Percentiles rank a stretch among this genome's conserved stretches.
Conservation (phyloP, 768 basidiomycete genomes). For the Candolleomyces eurysporus region DNA sequence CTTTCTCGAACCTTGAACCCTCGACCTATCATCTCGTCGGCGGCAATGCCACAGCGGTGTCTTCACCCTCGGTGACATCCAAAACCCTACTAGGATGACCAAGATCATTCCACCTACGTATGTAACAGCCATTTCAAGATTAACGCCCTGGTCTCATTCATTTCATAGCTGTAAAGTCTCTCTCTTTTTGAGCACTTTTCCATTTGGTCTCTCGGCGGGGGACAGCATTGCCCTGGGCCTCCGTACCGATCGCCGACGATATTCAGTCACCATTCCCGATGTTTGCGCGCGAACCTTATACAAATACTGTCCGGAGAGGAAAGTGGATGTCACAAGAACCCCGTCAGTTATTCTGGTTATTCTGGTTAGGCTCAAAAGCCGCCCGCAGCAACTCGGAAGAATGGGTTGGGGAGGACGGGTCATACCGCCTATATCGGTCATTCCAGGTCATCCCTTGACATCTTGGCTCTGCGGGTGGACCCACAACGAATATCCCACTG, state of each 20-base stretch:
- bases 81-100: neutral
- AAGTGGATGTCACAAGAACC: neutral
- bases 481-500: neutral
- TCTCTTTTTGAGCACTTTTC: neutral
- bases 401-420: neutral
- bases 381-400: neutral
- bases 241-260: neutral
- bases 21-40: neutral
- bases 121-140: neutral
- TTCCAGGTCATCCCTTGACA: neutral
- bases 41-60: neutral
- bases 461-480: neutral
- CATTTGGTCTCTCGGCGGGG: neutral
- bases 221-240: neutral
- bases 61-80: neutral
- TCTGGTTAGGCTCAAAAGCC: neutral
- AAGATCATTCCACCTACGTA: neutral
- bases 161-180: neutral
- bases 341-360: neutral
- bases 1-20: neutral
- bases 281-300: neutral
- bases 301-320: neutral
- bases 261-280: neutral
- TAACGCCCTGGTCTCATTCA: neutral
- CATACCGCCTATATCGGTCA: no score